These are phyloP conservation scores for Ustilago shanxiensis DNA, from an alignment of 1,284 basidiomycete genomes.

Conservation along the genomic window DNA sequence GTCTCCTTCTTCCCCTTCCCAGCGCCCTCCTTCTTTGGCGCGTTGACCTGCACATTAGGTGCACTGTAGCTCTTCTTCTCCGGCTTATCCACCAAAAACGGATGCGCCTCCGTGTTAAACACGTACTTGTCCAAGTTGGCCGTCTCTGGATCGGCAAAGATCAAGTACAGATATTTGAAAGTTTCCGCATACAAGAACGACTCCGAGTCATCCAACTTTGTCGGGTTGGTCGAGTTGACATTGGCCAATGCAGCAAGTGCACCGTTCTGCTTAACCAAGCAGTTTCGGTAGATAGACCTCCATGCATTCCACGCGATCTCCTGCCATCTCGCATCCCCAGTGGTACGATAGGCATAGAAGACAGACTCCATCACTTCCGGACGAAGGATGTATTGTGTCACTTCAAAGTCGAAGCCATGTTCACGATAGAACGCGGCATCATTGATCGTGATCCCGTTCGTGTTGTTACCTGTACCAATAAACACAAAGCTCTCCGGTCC, in stretches of 20 bases:
- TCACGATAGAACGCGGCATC: conserved; percentile 43
- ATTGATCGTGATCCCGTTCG: conserved; percentile 46
- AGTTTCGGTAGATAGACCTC: conserved; percentile 85
- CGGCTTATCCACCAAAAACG: conserved; percentile 57
- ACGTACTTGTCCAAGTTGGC: conserved; percentile 59
- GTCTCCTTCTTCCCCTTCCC: neutral
- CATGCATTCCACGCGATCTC: conserved; percentile 90
- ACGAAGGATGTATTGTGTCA: conserved; percentile 54
- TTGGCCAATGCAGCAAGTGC: conserved; percentile 48
- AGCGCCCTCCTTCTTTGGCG: conserved; percentile 8
- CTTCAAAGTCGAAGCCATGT: conserved; percentile 56
- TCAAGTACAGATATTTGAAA: conserved; percentile 65
- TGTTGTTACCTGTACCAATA: conserved; percentile 35
- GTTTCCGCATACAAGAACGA: conserved; percentile 62
- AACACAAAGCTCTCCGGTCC: conserved; percentile 62
- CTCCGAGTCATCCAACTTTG: conserved; percentile 55
- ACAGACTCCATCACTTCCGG: conserved; percentile 65
- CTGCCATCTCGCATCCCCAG: conserved; percentile 73
- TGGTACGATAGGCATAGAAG: conserved; percentile 58
- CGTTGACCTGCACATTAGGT: conserved; percentile 4
- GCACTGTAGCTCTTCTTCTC: conserved; percentile 25
- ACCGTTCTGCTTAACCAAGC: conserved; percentile 73
- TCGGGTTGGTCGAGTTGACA: conserved; percentile 44
- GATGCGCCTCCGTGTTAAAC: conserved; percentile 66
- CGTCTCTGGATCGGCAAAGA: conserved; percentile 55